phyloP scores from a whole-genome alignment of 2,329 filamentous ascomycete species.

The Emergomyces orientalis region DNA sequence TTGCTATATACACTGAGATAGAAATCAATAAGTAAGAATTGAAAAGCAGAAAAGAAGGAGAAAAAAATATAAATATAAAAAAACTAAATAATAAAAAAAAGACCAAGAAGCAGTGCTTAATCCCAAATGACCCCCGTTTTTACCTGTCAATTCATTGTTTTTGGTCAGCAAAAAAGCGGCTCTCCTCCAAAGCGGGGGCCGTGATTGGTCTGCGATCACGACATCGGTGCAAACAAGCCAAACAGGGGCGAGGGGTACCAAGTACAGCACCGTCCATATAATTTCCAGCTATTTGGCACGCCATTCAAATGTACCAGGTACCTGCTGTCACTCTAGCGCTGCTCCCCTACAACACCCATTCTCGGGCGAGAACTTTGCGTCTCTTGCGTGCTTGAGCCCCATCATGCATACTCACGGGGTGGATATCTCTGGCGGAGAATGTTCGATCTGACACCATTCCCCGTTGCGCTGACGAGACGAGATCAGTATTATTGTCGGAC shows the following conservation, averaged over 20 bases:
- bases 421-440: background rate
- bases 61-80: background rate
- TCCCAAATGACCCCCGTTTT: background rate
- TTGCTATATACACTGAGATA: slow-evolving; percentile 14
- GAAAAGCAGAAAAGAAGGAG: slow-evolving; percentile 9
- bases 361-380: background rate
- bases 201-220: slow-evolving; percentile 38
- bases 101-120: background rate
- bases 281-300: background rate
- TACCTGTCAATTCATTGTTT: background rate
- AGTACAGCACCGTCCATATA: background rate
- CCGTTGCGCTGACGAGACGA: background rate
- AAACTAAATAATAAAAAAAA: background rate
- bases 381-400: background rate
- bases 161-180: background rate
- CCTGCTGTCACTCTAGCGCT: background rate
- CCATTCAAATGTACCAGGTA: background rate
- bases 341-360: background rate
- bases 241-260: slow-evolving; percentile 1
- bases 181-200: background rate
- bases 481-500: background rate
- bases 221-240: slow-evolving; percentile 28
- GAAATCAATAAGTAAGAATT: slow-evolving; percentile 12
- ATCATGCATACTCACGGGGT: background rate
- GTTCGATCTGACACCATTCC: background rate